Conservation (phyloP, 2,329 filamentous ascomycete species). For the Beauveria varroae region DNA sequence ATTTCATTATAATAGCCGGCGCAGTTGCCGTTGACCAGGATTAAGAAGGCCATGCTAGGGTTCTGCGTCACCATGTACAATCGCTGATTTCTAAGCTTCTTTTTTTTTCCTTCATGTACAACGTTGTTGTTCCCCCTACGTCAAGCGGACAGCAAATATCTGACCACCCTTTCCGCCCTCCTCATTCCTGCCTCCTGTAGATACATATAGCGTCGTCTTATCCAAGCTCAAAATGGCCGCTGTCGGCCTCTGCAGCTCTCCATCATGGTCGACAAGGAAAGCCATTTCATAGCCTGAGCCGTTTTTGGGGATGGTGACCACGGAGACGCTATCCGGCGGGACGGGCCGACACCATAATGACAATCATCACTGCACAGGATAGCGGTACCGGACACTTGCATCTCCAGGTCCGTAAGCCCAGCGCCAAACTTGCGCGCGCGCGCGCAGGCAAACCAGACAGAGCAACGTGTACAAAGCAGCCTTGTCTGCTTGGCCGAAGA, state of each 20-base stretch:
- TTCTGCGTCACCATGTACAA: neutral
- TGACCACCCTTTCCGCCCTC: constrained; percentile 1
- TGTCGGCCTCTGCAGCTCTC: constrained; percentile 11
- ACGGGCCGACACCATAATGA: no score
- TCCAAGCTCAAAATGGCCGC: constrained; percentile 13
- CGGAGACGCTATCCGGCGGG: constrained; percentile 6
- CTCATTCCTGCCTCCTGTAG: constrained; percentile 10
- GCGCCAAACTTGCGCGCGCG: no score
- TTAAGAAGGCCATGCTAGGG: neutral
- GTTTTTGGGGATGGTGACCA: neutral
- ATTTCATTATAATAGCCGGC: no score
- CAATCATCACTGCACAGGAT: no score
- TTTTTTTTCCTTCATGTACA: neutral
- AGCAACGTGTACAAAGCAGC: no score
- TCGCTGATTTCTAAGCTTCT: neutral
- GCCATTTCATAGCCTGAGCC: neutral
- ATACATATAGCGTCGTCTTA: constrained; percentile 14
- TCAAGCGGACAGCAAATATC: constrained; percentile 2
- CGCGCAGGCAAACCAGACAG: no score
- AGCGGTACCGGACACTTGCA: no score
- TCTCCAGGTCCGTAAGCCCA: no score
- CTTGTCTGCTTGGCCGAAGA: neutral
- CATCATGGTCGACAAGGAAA: constrained; percentile 4
- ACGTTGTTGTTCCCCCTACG: neutral
- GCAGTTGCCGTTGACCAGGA: neutral